A percentile compares a stretch with the other conserved stretches of the same genome.
Evolutionary conservation across 371 early-diverging fungal genomes (phyloP).

Genomic region (Entomophthora muscae): DNA sequence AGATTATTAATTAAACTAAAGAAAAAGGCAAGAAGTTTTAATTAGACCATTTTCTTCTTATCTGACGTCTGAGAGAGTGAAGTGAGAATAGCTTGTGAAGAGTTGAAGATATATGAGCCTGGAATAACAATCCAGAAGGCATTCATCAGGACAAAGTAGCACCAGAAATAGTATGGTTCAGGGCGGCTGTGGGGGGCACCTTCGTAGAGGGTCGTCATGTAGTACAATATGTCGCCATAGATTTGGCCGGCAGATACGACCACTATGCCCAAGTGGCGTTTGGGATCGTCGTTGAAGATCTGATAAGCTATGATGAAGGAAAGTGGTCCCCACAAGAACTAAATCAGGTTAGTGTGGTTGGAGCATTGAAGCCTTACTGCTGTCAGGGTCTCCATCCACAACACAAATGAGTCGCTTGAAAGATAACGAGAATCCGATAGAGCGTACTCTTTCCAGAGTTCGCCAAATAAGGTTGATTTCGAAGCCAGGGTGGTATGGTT

Average conservation of each 20-base stretch:
- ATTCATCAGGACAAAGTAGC: constrained; percentile 58
- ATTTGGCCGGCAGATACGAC: too few species aligned
- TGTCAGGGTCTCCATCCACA: constrained; percentile 69
- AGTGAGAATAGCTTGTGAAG: too few species aligned
- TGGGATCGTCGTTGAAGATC: too few species aligned
- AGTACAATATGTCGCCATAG: constrained; percentile 60
- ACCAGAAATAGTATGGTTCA: constrained; percentile 51
- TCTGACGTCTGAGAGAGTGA: too few species aligned
- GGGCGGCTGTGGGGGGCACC: constrained; percentile 47
- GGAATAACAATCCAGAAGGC: too few species aligned
- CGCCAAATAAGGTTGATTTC: constrained; percentile 38
- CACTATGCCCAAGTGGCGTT: too few species aligned
- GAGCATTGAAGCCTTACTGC: too few species aligned
- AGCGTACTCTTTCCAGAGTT: too few species aligned
- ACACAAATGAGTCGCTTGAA: constrained; percentile 50
- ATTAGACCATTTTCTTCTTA: too few species aligned
- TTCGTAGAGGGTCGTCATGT: constrained; percentile 41
- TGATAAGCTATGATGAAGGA: constrained; percentile 42
- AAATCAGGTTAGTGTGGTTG: constrained; percentile 43
- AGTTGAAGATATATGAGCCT: too few species aligned
- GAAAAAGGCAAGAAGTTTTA: too few species aligned
- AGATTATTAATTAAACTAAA: too few species aligned
- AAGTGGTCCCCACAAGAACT: constrained; percentile 64
- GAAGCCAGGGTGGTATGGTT: constrained; percentile 39
- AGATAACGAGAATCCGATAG: constrained; percentile 75